These are phyloP conservation scores for Dovyalis caffra DNA, from an alignment of 345 rosid species.

Conservation along the genomic window DNA sequence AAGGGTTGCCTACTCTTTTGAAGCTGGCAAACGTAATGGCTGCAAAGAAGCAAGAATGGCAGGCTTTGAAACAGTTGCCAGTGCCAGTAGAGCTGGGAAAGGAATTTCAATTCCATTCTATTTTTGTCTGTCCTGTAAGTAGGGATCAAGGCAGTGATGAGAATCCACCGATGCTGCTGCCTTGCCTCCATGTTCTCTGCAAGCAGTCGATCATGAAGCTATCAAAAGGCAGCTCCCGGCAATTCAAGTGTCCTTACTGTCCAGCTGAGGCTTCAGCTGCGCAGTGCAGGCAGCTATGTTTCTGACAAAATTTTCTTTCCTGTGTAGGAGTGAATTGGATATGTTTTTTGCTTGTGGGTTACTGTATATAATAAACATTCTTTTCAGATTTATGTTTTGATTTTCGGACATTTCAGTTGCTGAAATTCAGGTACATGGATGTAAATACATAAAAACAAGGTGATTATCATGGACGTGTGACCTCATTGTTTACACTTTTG, in stretches of 20 bases:
- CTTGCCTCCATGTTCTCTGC: constrained; percentile 72
- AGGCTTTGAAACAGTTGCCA: constrained; percentile 55
- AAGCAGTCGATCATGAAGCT: constrained; percentile 67
- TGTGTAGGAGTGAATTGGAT: background rate
- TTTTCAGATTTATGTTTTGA: constrained; percentile 16
- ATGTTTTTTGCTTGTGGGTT: constrained; percentile 15
- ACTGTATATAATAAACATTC: constrained; percentile 35
- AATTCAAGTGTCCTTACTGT: constrained; percentile 66
- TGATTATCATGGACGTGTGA: background rate
- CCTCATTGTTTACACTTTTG: background rate
- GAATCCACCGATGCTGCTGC: constrained; percentile 71
- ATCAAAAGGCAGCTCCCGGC: constrained; percentile 47
- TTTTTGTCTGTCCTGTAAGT: constrained; percentile 73
- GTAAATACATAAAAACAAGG: background rate
- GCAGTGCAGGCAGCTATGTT: constrained; percentile 51
- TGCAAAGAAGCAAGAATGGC: constrained; percentile 70
- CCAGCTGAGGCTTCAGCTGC: constrained; percentile 47
- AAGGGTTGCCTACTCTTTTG: constrained; percentile 63
- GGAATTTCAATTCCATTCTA: constrained; percentile 68
- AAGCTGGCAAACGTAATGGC: constrained; percentile 69
- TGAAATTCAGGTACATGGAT: background rate
- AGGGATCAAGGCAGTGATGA: constrained; percentile 68
- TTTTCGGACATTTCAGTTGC: constrained; percentile 4
- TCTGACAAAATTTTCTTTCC: constrained; percentile 26
- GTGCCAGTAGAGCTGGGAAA: constrained; percentile 59